phyloP scores from a whole-genome alignment of 108 stramenopile species.

The Nitzschia sp. region DNA sequence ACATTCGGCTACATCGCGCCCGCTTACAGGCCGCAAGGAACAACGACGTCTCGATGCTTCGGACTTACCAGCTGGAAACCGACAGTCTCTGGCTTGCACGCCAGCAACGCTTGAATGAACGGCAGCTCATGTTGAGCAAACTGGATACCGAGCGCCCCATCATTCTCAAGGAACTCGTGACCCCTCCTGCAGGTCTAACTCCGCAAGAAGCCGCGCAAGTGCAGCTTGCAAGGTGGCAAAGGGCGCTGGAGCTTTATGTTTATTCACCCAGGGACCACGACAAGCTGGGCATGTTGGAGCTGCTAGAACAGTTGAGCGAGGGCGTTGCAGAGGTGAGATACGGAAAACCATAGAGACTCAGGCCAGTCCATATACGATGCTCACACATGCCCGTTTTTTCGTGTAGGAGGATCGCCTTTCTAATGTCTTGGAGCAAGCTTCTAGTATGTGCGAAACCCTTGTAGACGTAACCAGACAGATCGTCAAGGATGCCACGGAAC shows the following conservation, averaged over 20 bases:
- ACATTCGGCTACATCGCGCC: slow-evolving; percentile 61
- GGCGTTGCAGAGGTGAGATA: slow-evolving; percentile 63
- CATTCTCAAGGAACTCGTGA: slow-evolving; percentile 39
- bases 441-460: slow-evolving; percentile 58
- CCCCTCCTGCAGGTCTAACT: slow-evolving; percentile 37
- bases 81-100: slow-evolving; percentile 41
- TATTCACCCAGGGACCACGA: slow-evolving; percentile 42
- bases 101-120: slow-evolving; percentile 47
- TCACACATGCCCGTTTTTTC: neutral
- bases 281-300: slow-evolving; percentile 52
- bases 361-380: neutral
- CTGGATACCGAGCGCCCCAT: slow-evolving; percentile 34
- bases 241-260: slow-evolving; percentile 80
- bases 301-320: slow-evolving; percentile 72
- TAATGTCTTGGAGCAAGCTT: slow-evolving; percentile 65
- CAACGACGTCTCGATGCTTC: slow-evolving; percentile 32
- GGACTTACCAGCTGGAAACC: slow-evolving; percentile 42
- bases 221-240: slow-evolving; percentile 71
- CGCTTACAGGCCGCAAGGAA: slow-evolving; percentile 45
- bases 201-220: slow-evolving; percentile 58
- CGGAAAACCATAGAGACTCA: too few species aligned
- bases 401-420: slow-evolving; percentile 74
- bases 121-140: slow-evolving; percentile 29
- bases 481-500: slow-evolving; percentile 65
- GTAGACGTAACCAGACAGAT: slow-evolving; percentile 65